Percentiles rank a stretch among this genome's conserved stretches.
phyloP scores from a whole-genome alignment of 1,139 yeast genomes.

The Zygotorulaspora mrakii region DNA sequence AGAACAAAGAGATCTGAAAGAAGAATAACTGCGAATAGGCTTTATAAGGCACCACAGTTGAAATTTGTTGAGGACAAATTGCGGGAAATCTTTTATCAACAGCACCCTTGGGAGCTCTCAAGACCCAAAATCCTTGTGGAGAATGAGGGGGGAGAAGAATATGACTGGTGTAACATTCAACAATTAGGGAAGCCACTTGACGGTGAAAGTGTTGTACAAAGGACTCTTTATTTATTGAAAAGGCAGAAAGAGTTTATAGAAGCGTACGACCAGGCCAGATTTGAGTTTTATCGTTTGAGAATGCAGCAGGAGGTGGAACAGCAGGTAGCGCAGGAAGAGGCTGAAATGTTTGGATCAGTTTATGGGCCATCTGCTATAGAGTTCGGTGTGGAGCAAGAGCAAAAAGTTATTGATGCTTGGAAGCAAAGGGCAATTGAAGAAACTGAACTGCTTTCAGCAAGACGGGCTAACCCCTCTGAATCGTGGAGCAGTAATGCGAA shows the following conservation, averaged over 20 bases:
- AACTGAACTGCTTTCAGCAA: slow-evolving; percentile 47
- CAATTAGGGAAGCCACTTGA: slow-evolving; percentile 74
- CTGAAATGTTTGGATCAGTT: slow-evolving; percentile 78
- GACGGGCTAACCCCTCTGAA: slow-evolving; percentile 44
- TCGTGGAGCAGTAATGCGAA: slow-evolving; percentile 32
- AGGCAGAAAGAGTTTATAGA: slow-evolving; percentile 42
- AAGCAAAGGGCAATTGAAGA: slow-evolving; percentile 60
- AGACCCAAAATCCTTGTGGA: slow-evolving; percentile 87
- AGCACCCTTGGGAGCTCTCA: slow-evolving; percentile 98
- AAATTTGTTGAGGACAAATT: slow-evolving; percentile 76
- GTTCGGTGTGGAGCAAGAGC: slow-evolving; percentile 69
- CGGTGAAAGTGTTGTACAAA: slow-evolving; percentile 92
- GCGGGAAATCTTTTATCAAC: slow-evolving; percentile 76
- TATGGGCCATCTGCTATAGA: slow-evolving; percentile 60
- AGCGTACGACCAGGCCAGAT: slow-evolving; percentile 83
- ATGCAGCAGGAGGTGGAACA: slow-evolving; percentile 78
- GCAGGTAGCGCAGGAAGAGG: slow-evolving; percentile 77
- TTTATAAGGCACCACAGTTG: slow-evolving; percentile 60
- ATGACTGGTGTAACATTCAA: slow-evolving; percentile 75
- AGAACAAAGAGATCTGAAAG: slow-evolving; percentile 39
- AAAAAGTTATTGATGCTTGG: slow-evolving; percentile 69
- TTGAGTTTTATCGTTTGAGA: slow-evolving; percentile 81
- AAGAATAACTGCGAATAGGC: slow-evolving; percentile 36
- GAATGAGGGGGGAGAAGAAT: slow-evolving; percentile 51
- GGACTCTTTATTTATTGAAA: slow-evolving; percentile 69